Conservation (phyloP, 2,329 filamentous ascomycete genomes). For the Aureobasidium sp. region DNA sequence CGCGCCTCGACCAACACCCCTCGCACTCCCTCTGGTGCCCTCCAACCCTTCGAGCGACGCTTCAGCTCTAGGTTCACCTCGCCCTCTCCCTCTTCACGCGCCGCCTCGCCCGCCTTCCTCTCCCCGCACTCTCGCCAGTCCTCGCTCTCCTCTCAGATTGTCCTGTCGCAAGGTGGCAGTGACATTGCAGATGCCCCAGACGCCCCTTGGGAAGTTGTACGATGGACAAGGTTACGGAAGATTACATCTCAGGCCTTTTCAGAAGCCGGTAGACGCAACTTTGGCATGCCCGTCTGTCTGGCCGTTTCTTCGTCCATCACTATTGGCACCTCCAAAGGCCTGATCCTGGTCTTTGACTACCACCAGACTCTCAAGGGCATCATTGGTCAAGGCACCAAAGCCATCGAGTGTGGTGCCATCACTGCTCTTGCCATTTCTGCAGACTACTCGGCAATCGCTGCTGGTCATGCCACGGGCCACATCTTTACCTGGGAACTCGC, state of each 20-base stretch:
- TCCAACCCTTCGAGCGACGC: slow-evolving; percentile 87
- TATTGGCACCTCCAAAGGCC: slow-evolving; percentile 85
- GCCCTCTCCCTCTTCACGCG: slow-evolving; percentile 48
- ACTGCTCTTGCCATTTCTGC: slow-evolving; percentile 85
- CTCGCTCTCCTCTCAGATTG: slow-evolving; percentile 64
- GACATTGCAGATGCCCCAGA: slow-evolving; percentile 45
- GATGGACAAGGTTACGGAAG: slow-evolving; percentile 90
- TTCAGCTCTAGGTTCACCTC: slow-evolving; percentile 71
- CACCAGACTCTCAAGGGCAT: slow-evolving; percentile 91
- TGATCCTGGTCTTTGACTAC: slow-evolving; percentile 94
- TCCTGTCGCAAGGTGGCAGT: slow-evolving; percentile 47
- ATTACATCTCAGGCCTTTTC: slow-evolving; percentile 85
- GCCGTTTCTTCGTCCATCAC: slow-evolving; percentile 81
- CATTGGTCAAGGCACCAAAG: slow-evolving; percentile 87
- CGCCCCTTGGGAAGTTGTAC: slow-evolving; percentile 90
- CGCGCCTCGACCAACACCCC: slow-evolving; percentile 60
- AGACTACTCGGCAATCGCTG: slow-evolving; percentile 85
- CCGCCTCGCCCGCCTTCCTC: slow-evolving; percentile 66
- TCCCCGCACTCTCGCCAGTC: slow-evolving; percentile 66
- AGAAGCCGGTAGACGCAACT: slow-evolving; percentile 83
- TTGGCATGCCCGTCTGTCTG: slow-evolving; percentile 83
- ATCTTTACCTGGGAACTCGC: slow-evolving; percentile 97
- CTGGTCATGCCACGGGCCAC: slow-evolving; percentile 77
- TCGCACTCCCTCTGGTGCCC: slow-evolving; percentile 64
- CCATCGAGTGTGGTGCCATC: slow-evolving; percentile 80